phyloP scores from a whole-genome alignment of 768 basidiomycete species.

The Rhodocollybia butyracea region DNA sequence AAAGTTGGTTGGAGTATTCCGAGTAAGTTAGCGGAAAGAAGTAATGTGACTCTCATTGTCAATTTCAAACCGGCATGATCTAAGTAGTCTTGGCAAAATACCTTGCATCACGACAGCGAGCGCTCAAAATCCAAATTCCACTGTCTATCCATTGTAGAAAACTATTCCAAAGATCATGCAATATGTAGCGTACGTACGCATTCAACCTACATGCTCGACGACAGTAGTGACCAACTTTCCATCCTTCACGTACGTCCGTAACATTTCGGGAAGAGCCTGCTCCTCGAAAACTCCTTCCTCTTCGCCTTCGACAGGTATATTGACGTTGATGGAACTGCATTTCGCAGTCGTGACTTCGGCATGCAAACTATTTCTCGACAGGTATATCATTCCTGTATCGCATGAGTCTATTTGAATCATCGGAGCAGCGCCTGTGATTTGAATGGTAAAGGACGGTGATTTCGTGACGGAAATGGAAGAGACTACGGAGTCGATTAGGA shows the following conservation, averaged over 20 bases:
- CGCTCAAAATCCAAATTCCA: not conserved
- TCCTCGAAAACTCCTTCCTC: conserved; percentile 93
- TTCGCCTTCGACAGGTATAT: conserved; percentile 78
- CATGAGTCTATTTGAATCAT: conserved; percentile 94
- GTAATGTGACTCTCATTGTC: not conserved
- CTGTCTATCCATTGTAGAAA: not conserved
- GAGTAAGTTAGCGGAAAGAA: not conserved
- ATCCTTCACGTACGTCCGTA: conserved; percentile 75
- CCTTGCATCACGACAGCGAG: not conserved
- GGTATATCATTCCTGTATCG: conserved; percentile 92
- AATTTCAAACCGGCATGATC: not conserved
- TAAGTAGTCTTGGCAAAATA: not conserved
- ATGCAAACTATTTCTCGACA: conserved; percentile 74
- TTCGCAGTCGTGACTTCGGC: conserved; percentile 93
- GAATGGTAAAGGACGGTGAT: conserved; percentile 90
- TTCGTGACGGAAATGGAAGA: conserved; percentile 85
- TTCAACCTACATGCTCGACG: conserved; percentile 77
- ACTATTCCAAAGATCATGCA: not conserved
- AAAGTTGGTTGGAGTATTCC: not conserved
- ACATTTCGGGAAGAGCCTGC: conserved; percentile 91
- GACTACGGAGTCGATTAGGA: conserved; percentile 92
- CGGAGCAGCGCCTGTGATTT: conserved; percentile 86
- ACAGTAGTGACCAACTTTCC: conserved; percentile 88
- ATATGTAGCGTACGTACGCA: not conserved
- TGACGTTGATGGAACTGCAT: conserved; percentile 90